A percentile compares a stretch with the other conserved stretches of the same genome.
Evolutionary conservation across 192 early-diverging fungal genomes (phyloP).

Genomic region (Linnemannia schmuckeri): DNA sequence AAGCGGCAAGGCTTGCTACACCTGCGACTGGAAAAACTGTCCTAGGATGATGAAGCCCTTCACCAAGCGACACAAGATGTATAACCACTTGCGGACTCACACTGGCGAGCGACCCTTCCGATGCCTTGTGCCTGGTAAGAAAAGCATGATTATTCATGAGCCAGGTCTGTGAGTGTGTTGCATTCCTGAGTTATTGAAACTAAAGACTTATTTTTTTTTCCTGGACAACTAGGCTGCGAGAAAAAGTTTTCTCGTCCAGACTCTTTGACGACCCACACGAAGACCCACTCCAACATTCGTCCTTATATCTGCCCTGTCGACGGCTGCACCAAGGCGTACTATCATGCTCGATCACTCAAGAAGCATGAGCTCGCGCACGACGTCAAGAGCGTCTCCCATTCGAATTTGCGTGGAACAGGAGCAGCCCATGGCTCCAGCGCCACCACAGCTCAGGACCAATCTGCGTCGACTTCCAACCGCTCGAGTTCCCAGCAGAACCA

Average conservation of each 20-base stretch:
- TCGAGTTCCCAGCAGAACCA: constrained; percentile 10
- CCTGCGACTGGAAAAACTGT: constrained; percentile 64
- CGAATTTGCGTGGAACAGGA: constrained; percentile 34
- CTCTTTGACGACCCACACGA: constrained; percentile 66
- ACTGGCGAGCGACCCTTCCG: constrained; percentile 82
- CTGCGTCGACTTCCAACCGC: not conserved
- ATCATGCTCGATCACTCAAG: constrained; percentile 70
- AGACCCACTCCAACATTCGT: constrained; percentile 68
- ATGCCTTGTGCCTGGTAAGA: constrained; percentile 66
- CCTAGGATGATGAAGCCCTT: constrained; percentile 67
- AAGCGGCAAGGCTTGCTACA: constrained; percentile 68
- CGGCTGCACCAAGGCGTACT: constrained; percentile 72
- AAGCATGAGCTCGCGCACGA: constrained; percentile 73
- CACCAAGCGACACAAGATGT: constrained; percentile 78
- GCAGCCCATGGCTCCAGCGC: constrained; percentile 9
- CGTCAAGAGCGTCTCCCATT: constrained; percentile 11
- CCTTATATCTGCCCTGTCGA: constrained; percentile 66
- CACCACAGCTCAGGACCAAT: constrained; percentile 8
- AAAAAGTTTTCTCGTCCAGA: constrained; percentile 65
- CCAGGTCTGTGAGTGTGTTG: not conserved
- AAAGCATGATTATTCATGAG: not conserved
- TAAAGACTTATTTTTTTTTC: not conserved
- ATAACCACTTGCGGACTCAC: constrained; percentile 78
- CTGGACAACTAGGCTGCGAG: constrained; percentile 47
- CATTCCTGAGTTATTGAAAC: not conserved